Base-by-base conservation (phyloP, 352 stramenopile species). In the Hyaloperonospora arabidopsidis region DNA sequence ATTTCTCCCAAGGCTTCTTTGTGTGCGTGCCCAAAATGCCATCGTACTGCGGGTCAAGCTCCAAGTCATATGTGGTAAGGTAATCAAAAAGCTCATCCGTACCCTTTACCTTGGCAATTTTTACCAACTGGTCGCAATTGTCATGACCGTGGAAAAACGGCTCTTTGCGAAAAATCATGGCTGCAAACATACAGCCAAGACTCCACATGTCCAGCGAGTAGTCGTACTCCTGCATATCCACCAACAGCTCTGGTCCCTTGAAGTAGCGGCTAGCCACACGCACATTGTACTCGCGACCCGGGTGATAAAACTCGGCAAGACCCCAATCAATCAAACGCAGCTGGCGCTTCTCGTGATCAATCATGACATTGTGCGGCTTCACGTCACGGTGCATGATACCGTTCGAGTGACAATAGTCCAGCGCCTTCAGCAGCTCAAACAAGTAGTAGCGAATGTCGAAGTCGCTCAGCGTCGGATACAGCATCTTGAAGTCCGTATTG, bases 301-400 rank as follows among this genome's bases (percentile, higher is more conserved):
- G 95, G 68, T 99, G 96, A 74, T 99, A 99, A 65, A 99, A 99
- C 79, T 99, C 97, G 1, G 97, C 97, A 40, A 99, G 83, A 41
- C 97, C 97, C 97, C 97, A 99, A 77, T 99, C 97, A 64, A 99
- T 99, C 11, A 99, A 71, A 17, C 96, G 85, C 19, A 99, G 78
- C 74, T 98, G 87, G 25, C 95, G 86, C 65, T 98, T 97, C 53
- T 98, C 93, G 61, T 99, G 96, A 72, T 99, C 97, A 68, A 99
- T 99, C 94, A 99, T 98, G 40, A 99, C 95, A 69, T 99, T 99
- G 76, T 99, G 96, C 15, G 97, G 97, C 80, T 99, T 99, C 19
- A 99, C 96, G 70, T 99, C 97, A 48, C 97, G 86, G 76, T 99
- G 97, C 96, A 99, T 99, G 59, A 99, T 98, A 32, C 97, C 97